These are phyloP conservation scores for Neopestalotiopsis rosae DNA, from an alignment of 2,329 filamentous ascomycete species.

Conservation along the genomic window DNA sequence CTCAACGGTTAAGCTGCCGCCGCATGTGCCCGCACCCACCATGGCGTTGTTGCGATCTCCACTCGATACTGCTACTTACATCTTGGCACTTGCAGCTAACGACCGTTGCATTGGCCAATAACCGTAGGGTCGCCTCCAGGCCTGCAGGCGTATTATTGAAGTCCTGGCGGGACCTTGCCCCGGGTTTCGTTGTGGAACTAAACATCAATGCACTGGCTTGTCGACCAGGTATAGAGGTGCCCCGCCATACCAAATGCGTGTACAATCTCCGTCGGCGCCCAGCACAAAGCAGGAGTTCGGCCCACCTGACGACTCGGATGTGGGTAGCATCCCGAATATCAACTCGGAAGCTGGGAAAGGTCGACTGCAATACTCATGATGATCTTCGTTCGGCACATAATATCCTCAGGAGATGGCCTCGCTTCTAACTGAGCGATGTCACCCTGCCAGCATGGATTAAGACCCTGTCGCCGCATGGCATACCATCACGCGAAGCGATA, in stretches of 20 bases:
- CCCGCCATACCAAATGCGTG: neutral
- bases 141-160: neutral
- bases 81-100: neutral
- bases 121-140: neutral
- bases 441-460: neutral
- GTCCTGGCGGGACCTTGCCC: neutral
- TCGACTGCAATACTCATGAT: constrained; percentile 1
- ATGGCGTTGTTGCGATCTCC: neutral
- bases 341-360: neutral
- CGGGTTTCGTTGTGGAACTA: neutral
- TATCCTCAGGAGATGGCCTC: neutral
- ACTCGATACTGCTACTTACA: neutral
- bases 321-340: neutral
- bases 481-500: constrained; percentile 1
- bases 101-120: neutral
- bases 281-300: neutral
- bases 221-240: neutral
- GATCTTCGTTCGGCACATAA: constrained; percentile 3
- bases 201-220: neutral
- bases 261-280: neutral
- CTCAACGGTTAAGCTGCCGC: neutral
- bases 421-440: neutral
- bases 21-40: constrained; percentile 1
- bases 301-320: constrained; percentile 1
- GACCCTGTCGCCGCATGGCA: constrained; percentile 1